Evolutionary conservation across 2,329 filamentous ascomycete genomes (phyloP), one percentile per base, ranked within the genome.

Genomic region (Stylonectria norvegica): DNA sequence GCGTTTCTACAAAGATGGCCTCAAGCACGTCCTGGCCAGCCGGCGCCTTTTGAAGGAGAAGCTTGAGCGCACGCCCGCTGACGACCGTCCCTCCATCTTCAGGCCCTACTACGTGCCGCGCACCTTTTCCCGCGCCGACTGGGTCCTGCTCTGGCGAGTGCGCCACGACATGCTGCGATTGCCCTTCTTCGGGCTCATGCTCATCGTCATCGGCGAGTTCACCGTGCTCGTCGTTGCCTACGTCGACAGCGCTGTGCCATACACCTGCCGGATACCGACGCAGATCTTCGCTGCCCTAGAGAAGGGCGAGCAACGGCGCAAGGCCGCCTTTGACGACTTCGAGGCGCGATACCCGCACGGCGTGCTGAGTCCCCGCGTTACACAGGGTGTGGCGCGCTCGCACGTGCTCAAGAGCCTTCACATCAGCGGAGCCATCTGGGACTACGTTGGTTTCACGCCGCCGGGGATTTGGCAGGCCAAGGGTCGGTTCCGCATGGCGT

Each of bases 1-100:
- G 8, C 65, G 66, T 23, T 97, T 97, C 76, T 97, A 96, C 79
- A 95, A 93, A 67, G 75, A 79, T 1, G 91, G 90, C 14, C 66
- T 95, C 20, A 81, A 82, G 58, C 81, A 85, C 54, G 81, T 95
- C 36, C 81, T 80, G 61, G 67, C 71, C 43, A 95, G 95, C 52
- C 73, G 77, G 34, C 59, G 68, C 16, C 71, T 75, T 9, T 61
- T 83, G 11, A 63, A 67, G 36, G 64, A 68, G 56, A 71, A 60
- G 61, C 60, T 67, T 40, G 53, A 57, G 36, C 48, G 56, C 37
- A 59, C 63, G n/a, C 71, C 83, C 7, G 65, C 72, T 1, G 75
- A 82, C 43, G 85, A 81, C 34, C 63, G 68, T 4, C 75, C 66
- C 7, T 69, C 68, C 19, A 56, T 66, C 34, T 60, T 60, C 38